Conservation (phyloP, 202 grass and related monocot genomes). For the Setaria italica region DNA sequence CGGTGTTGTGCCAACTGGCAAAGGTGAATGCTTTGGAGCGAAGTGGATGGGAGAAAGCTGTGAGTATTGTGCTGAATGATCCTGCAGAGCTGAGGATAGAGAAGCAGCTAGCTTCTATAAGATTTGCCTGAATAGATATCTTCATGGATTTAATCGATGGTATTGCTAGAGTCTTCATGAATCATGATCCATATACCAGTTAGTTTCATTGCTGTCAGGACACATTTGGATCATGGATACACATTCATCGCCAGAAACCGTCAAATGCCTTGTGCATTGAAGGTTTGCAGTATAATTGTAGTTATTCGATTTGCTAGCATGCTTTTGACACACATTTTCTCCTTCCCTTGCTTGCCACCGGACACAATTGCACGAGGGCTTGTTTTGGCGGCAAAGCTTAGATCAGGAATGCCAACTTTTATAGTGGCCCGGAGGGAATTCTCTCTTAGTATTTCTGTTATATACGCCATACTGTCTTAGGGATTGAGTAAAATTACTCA, state of each 20-base stretch:
- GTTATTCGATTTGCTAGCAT: conserved; percentile 10
- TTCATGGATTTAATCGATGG: not conserved
- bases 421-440: too few species aligned
- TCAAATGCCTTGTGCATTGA: not conserved
- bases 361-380: too few species aligned
- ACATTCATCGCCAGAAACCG: not conserved
- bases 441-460: too few species aligned
- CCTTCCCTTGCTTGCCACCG: too few species aligned
- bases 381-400: too few species aligned
- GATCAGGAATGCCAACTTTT: too few species aligned
- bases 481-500: too few species aligned
- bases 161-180: too few species aligned
- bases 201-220: not conserved
- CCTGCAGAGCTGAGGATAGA: conserved; percentile 25
- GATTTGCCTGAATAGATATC: conserved; percentile 25
- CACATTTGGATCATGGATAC: not conserved
- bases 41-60: conserved; percentile 56
- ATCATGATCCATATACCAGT: too few species aligned
- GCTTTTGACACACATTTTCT: not conserved
- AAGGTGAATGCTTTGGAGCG: conserved; percentile 52
- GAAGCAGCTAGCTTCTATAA: conserved; percentile 48
- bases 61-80: conserved; percentile 41
- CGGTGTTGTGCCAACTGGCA: conserved; percentile 43
- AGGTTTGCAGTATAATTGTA: not conserved
- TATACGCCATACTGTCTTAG: too few species aligned